Evolutionary conservation across 2,329 filamentous ascomycete species (phyloP), one percentile per base, ranked within the genome.

Genomic region (Sporothrix brasiliensis): DNA sequence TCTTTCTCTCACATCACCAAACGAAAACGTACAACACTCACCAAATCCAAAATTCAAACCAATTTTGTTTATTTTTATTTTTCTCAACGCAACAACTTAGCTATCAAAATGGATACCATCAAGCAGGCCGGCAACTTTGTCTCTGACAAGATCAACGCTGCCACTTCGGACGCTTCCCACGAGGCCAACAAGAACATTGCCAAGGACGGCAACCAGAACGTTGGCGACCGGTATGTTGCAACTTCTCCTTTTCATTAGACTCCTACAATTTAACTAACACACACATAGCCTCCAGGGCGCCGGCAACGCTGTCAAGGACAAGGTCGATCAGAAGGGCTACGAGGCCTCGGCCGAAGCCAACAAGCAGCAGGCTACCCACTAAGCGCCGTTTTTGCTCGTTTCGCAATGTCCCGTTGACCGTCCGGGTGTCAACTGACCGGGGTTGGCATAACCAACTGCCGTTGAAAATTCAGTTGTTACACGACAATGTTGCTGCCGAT

Each of bases 171-270:
- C 49, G 82, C 84, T 73, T 84, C 81, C 78, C 87, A 88, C 84
- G 85, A 87, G 81, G 82, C 80, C 83, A 88, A 88, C 85, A 87
- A 88, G 85, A 77, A 79, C 53, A 77, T 82, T 76, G 86, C 86
- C 77, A 87, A 88, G 82, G 84, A 85, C 78, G 79, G 76, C 79
- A 81, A 87, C 77, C 80, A 79, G 73, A 76, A 76, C 71, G 19
- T 85, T 72, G 77, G 78, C 74, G 82, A 81, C 76, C 85, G 86
- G 79, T 80, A 78, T 73, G 77, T 63, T 27, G 5, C 30, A n/a
- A 14, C 7, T 41, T 39, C n/a, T 24, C 21, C 30, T 7, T 10
- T 10, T 16, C 4, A 34, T 14, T 56, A 34, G 34, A 34, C 5
- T 9, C 7, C 34, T 34, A 34, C 9, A 34, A 34, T 34, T 7